These are phyloP conservation scores for Nelumbo lutea DNA, from an alignment of 164 flowering plant genomes.

Conservation along the genomic window DNA sequence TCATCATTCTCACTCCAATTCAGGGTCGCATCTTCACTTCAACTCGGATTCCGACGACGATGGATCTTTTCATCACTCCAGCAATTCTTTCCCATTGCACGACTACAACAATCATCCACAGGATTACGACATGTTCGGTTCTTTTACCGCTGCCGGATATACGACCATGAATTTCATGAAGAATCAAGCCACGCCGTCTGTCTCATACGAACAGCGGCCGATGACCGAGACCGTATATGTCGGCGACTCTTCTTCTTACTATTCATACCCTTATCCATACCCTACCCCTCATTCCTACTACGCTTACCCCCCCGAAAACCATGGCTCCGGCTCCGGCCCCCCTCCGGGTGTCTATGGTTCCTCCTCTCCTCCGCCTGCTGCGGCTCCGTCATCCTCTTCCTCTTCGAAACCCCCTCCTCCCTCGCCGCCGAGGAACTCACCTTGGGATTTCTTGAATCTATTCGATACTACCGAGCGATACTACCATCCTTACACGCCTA, in stretches of 20 bases:
- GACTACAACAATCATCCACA: background rate
- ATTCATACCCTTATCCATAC: background rate
- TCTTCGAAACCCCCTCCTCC: conserved; percentile 51
- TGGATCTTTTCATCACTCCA: conserved; percentile 10
- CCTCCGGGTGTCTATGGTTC: conserved; percentile 8
- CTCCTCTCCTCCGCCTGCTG: conserved; percentile 14
- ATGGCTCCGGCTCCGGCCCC: conserved; percentile 27
- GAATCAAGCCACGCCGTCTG: conserved; percentile 50
- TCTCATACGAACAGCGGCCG: conserved; percentile 62
- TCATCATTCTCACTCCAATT: conserved; percentile 12
- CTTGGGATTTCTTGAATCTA: conserved; percentile 84
- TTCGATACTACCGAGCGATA: conserved; percentile 49
- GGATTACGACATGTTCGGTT: background rate
- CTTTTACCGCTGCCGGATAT: conserved; percentile 16
- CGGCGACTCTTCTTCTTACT: conserved; percentile 38
- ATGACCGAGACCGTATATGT: conserved; percentile 39
- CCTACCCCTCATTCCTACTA: background rate
- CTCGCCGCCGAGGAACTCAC: conserved; percentile 57
- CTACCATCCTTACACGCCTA: conserved; percentile 55
- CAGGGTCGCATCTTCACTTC: conserved; percentile 18
- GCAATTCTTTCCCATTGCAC: conserved; percentile 11
- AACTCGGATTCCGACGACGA: conserved; percentile 13
- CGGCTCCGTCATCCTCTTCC: conserved; percentile 36
- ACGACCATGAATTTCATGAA: conserved; percentile 66
- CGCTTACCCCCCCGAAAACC: conserved; percentile 10